A percentile compares a stretch with the other conserved stretches of the same genome.
phyloP scores from a whole-genome alignment of 495 filamentous ascomycete species.

The Aspergillus panamensis region DNA sequence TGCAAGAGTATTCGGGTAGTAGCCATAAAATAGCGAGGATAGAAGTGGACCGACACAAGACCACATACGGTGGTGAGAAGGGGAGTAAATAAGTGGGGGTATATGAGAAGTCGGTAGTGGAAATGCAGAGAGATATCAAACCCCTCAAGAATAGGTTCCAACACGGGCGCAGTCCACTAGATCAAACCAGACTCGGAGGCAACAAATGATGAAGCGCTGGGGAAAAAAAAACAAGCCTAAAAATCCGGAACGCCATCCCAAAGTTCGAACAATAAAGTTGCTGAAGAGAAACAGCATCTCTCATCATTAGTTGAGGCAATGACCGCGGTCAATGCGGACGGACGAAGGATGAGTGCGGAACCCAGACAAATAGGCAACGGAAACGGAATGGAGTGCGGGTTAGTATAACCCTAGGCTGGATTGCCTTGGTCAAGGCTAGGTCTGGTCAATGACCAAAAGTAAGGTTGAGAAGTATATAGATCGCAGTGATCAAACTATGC shows the following conservation, averaged over 20 bases:
- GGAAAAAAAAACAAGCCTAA: slow-evolving; percentile 21
- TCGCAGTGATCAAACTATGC: neutral
- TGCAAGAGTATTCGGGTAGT: neutral
- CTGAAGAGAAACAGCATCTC: slow-evolving; percentile 15
- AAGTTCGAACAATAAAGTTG: slow-evolving; percentile 9
- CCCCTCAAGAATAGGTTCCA: slow-evolving; percentile 12
- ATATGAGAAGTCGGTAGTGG: slow-evolving; percentile 15
- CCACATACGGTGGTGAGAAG: neutral
- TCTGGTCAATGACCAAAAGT: neutral
- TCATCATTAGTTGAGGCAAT: slow-evolving; percentile 10
- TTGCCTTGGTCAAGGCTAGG: neutral
- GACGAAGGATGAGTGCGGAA: slow-evolving; percentile 2
- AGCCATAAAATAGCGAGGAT: neutral
- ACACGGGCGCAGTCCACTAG: neutral
- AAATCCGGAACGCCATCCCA: slow-evolving; percentile 21
- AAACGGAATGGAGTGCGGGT: neutral
- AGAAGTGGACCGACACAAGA: neutral
- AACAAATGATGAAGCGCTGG: slow-evolving; percentile 21
- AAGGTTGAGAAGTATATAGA: neutral
- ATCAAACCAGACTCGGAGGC: slow-evolving; percentile 15
- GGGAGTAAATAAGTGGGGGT: slow-evolving; percentile 9
- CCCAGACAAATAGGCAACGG: slow-evolving; percentile 6
- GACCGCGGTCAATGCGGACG: neutral
- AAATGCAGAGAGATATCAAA: slow-evolving; percentile 16
- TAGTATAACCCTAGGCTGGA: neutral